These are phyloP conservation scores for Selaginella tamariscina DNA, from an alignment of 75 land plant genomes.

Conservation along the genomic window DNA sequence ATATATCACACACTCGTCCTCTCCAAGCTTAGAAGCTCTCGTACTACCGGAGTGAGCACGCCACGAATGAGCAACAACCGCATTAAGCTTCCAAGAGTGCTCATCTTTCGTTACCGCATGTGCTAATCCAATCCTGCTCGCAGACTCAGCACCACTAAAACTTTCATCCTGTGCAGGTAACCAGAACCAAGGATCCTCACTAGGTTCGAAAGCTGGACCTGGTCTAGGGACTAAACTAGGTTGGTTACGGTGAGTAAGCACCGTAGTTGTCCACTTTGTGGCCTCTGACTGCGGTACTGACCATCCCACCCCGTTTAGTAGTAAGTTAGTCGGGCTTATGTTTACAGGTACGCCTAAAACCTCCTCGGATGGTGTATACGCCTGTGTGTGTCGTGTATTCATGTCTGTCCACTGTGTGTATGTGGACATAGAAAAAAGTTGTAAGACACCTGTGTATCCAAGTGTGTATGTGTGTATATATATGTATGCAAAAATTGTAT, in stretches of 20 bases:
- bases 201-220: conserved; percentile 10
- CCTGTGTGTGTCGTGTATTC: neutral
- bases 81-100: conserved; percentile 62
- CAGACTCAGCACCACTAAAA: conserved; percentile 45
- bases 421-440: too few species aligned
- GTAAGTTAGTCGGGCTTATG: conserved; percentile 55
- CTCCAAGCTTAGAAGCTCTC: conserved; percentile 46
- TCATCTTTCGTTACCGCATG: conserved; percentile 45
- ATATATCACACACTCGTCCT: conserved; percentile 61
- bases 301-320: conserved; percentile 86
- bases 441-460: too few species aligned
- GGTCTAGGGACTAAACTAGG: neutral
- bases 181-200: conserved; percentile 73
- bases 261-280: conserved; percentile 23
- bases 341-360: neutral
- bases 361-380: conserved; percentile 18
- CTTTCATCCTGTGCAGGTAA: conserved; percentile 40
- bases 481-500: neutral
- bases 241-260: conserved; percentile 15
- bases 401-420: neutral
- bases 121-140: conserved; percentile 34
- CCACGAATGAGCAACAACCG: conserved; percentile 50
- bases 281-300: conserved; percentile 69
- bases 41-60: conserved; percentile 75
- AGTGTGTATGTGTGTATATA: neutral